Evolutionary conservation across 768 basidiomycete genomes (phyloP).

Genomic region (Cyclocybe aegerita): DNA sequence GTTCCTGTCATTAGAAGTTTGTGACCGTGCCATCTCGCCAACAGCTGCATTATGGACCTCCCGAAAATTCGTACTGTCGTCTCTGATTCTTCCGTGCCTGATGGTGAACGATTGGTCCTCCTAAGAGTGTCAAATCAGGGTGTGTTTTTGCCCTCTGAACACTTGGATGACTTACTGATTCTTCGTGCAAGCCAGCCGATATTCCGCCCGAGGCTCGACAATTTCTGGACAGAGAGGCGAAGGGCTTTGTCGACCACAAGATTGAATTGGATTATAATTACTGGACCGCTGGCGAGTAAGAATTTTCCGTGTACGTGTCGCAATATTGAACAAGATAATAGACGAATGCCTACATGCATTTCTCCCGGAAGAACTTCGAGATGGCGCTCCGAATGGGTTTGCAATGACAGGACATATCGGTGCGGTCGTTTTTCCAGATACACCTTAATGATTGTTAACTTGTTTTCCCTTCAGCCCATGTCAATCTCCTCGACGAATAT

Average conservation of each 20-base stretch:
- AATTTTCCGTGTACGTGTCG: not conserved
- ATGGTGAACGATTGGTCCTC: slow-evolving; percentile 63
- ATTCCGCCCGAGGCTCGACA: slow-evolving; percentile 54
- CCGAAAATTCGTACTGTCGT: slow-evolving; percentile 67
- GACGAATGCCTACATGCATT: slow-evolving; percentile 84
- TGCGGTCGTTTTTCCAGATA: slow-evolving; percentile 28
- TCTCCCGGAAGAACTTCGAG: slow-evolving; percentile 74
- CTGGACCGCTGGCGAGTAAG: slow-evolving; percentile 79
- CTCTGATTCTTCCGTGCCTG: slow-evolving; percentile 44
- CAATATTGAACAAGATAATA: slow-evolving; percentile 24
- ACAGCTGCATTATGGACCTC: slow-evolving; percentile 64
- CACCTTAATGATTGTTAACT: not conserved
- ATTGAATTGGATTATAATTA: slow-evolving; percentile 79
- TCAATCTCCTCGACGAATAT: slow-evolving; percentile 90
- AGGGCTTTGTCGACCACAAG: slow-evolving; percentile 55
- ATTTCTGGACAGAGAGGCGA: slow-evolving; percentile 55
- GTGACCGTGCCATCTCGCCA: slow-evolving; percentile 2
- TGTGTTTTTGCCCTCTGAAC: slow-evolving; percentile 27
- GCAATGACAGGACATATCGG: slow-evolving; percentile 91
- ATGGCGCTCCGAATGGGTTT: slow-evolving; percentile 84
- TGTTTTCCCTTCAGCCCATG: slow-evolving; percentile 58
- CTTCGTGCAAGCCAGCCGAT: slow-evolving; percentile 59
- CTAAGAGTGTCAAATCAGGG: slow-evolving; percentile 62
- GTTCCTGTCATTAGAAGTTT: slow-evolving; percentile 1
- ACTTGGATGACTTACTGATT: slow-evolving; percentile 16